phyloP scores from a whole-genome alignment of 306 rosid species.

The Dalbergia cultrata region DNA sequence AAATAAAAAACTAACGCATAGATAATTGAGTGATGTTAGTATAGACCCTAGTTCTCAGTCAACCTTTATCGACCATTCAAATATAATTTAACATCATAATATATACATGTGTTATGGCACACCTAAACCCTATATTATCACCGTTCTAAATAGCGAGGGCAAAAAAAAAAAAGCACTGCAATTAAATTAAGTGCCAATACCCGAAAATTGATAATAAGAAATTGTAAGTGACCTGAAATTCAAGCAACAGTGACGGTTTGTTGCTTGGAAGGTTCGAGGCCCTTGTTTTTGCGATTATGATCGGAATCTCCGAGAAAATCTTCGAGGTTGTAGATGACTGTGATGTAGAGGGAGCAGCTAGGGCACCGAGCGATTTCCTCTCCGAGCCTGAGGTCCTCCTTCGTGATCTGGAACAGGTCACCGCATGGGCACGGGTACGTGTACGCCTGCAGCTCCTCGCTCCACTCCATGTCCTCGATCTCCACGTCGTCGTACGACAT shows the following conservation, averaged over 20 bases:
- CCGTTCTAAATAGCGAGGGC: not conserved
- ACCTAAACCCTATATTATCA: too few species aligned
- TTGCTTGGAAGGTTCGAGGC: constrained; percentile 56
- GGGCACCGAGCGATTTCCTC: constrained; percentile 99
- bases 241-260: constrained; percentile 70
- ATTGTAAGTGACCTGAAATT: constrained; percentile 51
- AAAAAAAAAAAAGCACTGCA: not conserved
- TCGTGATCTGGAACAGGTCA: constrained; percentile 90
- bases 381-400: constrained; percentile 87
- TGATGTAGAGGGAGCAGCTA: constrained; percentile 95
- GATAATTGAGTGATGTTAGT: too few species aligned
- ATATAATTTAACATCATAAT: too few species aligned
- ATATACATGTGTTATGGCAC: too few species aligned
- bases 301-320: constrained; percentile 65
- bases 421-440: constrained; percentile 98
- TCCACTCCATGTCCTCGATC: constrained; percentile 99
- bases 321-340: constrained; percentile 85
- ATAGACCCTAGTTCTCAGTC: too few species aligned
- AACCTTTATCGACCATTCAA: too few species aligned
- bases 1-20: not conserved
- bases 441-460: constrained; percentile 75
- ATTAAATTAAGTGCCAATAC: not conserved
- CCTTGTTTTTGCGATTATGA: constrained; percentile 54
- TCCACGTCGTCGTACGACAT: constrained; percentile 99
- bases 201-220: not conserved